These are phyloP conservation scores for Plantago ovata DNA, from an alignment of 257 asterid genomes.

Conservation along the genomic window DNA sequence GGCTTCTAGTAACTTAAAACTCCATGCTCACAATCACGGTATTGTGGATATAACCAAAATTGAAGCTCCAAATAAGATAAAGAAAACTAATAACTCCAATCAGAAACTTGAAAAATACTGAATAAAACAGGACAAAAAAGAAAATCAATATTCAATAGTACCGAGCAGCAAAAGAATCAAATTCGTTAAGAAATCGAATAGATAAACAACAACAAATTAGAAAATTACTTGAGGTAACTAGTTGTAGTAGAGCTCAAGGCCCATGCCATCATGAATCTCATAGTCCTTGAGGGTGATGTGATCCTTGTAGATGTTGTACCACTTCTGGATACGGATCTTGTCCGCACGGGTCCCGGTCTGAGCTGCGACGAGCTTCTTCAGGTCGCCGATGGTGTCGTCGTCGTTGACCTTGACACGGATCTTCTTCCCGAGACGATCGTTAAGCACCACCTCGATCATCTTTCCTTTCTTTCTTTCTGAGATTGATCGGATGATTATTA, in stretches of 20 bases:
- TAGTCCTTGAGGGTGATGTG: slow-evolving; percentile 78
- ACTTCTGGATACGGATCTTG: slow-evolving; percentile 80
- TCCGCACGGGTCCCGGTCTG: slow-evolving; percentile 86
- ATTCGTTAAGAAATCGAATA: too few species aligned
- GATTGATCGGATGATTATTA: neutral
- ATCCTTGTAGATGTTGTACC: slow-evolving; percentile 84
- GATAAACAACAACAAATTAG: neutral
- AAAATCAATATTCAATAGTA: too few species aligned
- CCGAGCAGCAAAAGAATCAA: too few species aligned
- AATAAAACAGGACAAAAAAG: too few species aligned
- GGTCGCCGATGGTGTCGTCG: slow-evolving; percentile 85
- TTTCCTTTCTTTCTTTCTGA: neutral
- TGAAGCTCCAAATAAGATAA: too few species aligned
- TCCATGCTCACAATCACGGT: too few species aligned
- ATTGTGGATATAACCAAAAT: too few species aligned
- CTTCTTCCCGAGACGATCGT: slow-evolving; percentile 87
- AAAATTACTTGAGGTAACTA: slow-evolving; percentile 1
- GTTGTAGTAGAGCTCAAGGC: slow-evolving; percentile 86
- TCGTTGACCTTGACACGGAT: slow-evolving; percentile 91
- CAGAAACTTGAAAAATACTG: too few species aligned
- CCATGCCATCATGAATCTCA: slow-evolving; percentile 88
- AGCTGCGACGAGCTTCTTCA: slow-evolving; percentile 89
- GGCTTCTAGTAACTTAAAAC: too few species aligned
- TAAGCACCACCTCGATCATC: slow-evolving; percentile 77
- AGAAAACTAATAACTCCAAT: too few species aligned